Evolutionary conservation across 768 basidiomycete genomes (phyloP), one percentile per base, ranked within the genome.

Genomic region (Rhodotorula kratochvilovae): DNA sequence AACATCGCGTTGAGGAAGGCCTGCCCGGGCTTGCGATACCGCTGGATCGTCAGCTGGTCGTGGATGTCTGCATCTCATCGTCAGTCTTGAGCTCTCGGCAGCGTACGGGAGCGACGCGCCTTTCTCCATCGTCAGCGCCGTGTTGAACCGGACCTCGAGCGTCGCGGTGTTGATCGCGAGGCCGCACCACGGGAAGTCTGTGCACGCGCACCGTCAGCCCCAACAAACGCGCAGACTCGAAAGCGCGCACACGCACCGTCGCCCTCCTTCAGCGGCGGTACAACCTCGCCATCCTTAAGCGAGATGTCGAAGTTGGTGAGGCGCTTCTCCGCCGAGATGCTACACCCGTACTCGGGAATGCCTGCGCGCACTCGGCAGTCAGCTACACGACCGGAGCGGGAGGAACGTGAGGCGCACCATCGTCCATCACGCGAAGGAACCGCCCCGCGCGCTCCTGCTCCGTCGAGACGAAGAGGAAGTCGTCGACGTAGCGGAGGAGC

Each of bases 141-240:
- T 51, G 35, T 45, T 63, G 63, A 73, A 65, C 17, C 87, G 84
- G 35, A 98, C 83, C 17, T 91, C 90, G 45, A 99, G 83, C 74
- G 88, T 85, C 31, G 79, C 81, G 83, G 87, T 90, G 77, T 92
- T 81, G 76, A 99, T 89, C 63, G 87, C 78, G 72, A 88, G 85
- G 4, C 94, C 96, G 81, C 96, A 99, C 90, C 93, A 99, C 3
- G 92, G 89, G 79, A 99, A 98, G 53, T 82, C 92, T 93, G 72
- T 36, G 60, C 61, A 16, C 3, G 31, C 17, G 43, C 11, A 27
- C 6, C 25, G 48, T 50, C 48, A 50, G 25, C 5, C 45, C 5
- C 45, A 21, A 16, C 45, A 5, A 3, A 46, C 8, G 11, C 21
- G 48, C n/a, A n/a, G n/a, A 27, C 10, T 61, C 25, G 33, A 66